A percentile compares a stretch with the other conserved stretches of the same genome.
phyloP scores from a whole-genome alignment of 257 asterid species.

The Gardenia jasminoides region DNA sequence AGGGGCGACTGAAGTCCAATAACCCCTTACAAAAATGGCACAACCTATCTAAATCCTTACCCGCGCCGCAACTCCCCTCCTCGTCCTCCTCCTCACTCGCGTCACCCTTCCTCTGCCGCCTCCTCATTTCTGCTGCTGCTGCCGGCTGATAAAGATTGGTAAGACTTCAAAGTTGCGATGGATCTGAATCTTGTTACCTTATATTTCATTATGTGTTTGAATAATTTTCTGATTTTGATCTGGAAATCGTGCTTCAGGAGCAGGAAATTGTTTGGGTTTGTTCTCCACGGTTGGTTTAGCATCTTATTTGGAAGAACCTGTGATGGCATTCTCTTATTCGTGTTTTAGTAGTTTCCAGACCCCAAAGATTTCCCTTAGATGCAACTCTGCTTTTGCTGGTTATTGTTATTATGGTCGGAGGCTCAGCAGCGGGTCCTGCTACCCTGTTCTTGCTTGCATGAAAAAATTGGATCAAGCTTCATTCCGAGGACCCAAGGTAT shows the following conservation, averaged over 20 bases:
- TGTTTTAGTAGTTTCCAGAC: constrained; percentile 30
- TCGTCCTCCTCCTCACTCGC: not conserved
- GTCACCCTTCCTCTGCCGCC: not conserved
- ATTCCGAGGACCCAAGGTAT: constrained; percentile 48
- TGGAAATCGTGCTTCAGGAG: not conserved
- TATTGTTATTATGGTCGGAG: constrained; percentile 5
- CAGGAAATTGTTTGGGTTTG: not conserved
- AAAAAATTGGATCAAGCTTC: constrained; percentile 27
- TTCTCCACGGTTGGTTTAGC: not conserved
- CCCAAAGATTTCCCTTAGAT: constrained; percentile 28
- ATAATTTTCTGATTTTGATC: not conserved
- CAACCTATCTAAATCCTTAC: not conserved
- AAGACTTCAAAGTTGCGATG: no score
- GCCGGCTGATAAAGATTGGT: not conserved
- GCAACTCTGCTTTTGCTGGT: constrained; percentile 13
- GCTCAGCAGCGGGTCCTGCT: constrained; percentile 16
- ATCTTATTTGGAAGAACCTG: not conserved
- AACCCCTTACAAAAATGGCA: not conserved
- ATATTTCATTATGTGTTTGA: not conserved
- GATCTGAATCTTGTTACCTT: not conserved
- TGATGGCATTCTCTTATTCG: constrained; percentile 50
- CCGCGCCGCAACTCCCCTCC: not conserved
- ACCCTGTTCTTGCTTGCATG: constrained; percentile 36
- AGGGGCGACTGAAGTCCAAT: not conserved
- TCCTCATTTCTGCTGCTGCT: not conserved